These are phyloP conservation scores for Micractinium sp. DNA, from an alignment of 139 green algal species.

Conservation along the genomic window DNA sequence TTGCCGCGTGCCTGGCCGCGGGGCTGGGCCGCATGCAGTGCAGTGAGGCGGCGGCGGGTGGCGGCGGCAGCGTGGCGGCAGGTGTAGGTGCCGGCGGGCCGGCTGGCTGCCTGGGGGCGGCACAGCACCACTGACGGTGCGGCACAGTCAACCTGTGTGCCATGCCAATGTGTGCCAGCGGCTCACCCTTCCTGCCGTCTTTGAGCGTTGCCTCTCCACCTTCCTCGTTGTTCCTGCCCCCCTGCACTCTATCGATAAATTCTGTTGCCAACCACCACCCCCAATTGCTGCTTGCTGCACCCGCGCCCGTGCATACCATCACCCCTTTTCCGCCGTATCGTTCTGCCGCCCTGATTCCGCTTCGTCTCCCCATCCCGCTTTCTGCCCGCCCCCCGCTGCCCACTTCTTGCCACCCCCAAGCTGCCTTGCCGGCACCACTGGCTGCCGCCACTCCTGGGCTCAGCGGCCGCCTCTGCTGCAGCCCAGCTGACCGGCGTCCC, in stretches of 20 bases:
- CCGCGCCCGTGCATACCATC: background rate
- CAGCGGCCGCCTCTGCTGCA: too few species aligned
- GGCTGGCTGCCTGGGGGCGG: background rate
- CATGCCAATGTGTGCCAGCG: too few species aligned
- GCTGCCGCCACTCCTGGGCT: too few species aligned
- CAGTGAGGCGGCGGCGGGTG: background rate
- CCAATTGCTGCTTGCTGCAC: background rate
- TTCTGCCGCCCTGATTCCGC: background rate
- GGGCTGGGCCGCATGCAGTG: background rate
- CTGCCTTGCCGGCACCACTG: too few species aligned
- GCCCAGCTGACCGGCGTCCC: too few species aligned
- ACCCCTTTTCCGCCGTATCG: background rate
- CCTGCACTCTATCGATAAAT: too few species aligned
- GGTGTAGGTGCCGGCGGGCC: background rate
- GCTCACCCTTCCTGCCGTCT: too few species aligned
- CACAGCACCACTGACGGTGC: background rate
- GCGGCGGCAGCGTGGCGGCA: background rate
- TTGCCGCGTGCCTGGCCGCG: background rate
- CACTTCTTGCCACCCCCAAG: too few species aligned
- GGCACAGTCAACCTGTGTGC: too few species aligned
- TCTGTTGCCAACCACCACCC: too few species aligned
- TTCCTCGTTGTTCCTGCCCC: too few species aligned
- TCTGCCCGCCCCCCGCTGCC: background rate
- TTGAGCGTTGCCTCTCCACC: background rate
- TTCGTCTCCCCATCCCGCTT: background rate